phyloP scores from a whole-genome alignment of 2,329 filamentous ascomycete genomes.

The Thielaviopsis populi region DNA sequence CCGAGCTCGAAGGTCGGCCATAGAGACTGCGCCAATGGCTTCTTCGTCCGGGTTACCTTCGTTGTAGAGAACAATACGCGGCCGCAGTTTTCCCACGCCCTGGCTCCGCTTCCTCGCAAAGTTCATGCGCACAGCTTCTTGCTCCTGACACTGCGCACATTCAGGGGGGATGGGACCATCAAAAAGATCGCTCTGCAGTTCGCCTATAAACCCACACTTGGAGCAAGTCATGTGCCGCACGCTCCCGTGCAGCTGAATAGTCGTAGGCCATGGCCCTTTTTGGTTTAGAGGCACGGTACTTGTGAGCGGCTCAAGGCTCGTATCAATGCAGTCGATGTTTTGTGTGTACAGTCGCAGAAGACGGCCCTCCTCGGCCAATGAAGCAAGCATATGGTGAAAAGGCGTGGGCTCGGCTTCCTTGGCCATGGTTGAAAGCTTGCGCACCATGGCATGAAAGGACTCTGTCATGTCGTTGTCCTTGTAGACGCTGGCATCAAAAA shows the following conservation, averaged over 20 bases:
- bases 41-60: slow-evolving; percentile 94
- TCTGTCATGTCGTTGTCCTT: slow-evolving; percentile 77
- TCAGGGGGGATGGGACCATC: slow-evolving; percentile 69
- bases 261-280: slow-evolving; percentile 85
- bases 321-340: slow-evolving; percentile 93
- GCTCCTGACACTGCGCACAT: slow-evolving; percentile 58
- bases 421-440: slow-evolving; percentile 67
- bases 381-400: slow-evolving; percentile 89
- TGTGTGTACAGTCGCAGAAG: slow-evolving; percentile 86
- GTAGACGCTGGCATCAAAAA: slow-evolving; percentile 97
- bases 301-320: slow-evolving; percentile 59
- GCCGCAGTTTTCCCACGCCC: slow-evolving; percentile 76
- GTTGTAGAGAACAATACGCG: slow-evolving; percentile 92
- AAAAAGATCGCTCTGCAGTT: slow-evolving; percentile 68
- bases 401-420: slow-evolving; percentile 63
- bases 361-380: slow-evolving; percentile 72
- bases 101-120: slow-evolving; percentile 79
- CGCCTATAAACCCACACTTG: slow-evolving; percentile 65
- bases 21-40: slow-evolving; percentile 82
- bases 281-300: slow-evolving; percentile 67
- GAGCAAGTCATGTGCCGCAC: slow-evolving; percentile 94
- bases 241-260: slow-evolving; percentile 85
- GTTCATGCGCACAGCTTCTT: slow-evolving; percentile 60
- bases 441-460: slow-evolving; percentile 92
- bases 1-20: slow-evolving; percentile 66